These are phyloP conservation scores for Termitomyces sp. DNA, from an alignment of 768 basidiomycete species.

Conservation along the genomic window DNA sequence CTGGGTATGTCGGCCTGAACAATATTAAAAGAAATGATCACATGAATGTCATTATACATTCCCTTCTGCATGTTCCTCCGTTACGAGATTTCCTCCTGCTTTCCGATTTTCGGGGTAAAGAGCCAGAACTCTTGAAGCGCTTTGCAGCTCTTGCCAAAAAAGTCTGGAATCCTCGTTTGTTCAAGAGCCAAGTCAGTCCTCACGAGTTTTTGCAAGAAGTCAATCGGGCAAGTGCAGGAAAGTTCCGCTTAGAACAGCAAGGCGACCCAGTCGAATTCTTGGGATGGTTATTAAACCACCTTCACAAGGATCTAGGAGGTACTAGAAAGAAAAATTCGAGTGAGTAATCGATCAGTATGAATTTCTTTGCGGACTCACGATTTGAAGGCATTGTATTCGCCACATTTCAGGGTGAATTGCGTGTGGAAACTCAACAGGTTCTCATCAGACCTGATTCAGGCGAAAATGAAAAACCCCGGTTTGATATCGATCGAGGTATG, in stretches of 20 bases:
- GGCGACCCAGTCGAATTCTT: slow-evolving; percentile 97
- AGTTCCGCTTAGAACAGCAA: slow-evolving; percentile 90
- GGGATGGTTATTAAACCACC: slow-evolving; percentile 89
- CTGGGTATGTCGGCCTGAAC: slow-evolving; percentile 95
- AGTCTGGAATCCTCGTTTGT: slow-evolving; percentile 92
- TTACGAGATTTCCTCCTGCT: slow-evolving; percentile 86
- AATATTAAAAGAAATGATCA: slow-evolving; percentile 98
- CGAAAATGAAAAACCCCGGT: slow-evolving; percentile 78
- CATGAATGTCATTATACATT: slow-evolving; percentile 95
- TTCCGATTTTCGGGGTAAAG: slow-evolving; percentile 67
- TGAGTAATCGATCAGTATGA: slow-evolving; percentile 34
- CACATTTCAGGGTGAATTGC: slow-evolving; percentile 92
- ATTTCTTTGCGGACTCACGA: slow-evolving; percentile 17
- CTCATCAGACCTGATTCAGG: slow-evolving; percentile 76
- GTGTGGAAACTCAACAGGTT: slow-evolving; percentile 92
- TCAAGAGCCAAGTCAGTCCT: slow-evolving; percentile 98
- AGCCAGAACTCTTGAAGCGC: slow-evolving; percentile 84
- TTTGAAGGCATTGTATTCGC: slow-evolving; percentile 81
- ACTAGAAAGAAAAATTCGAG: slow-evolving; percentile 90
- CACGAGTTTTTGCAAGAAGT: slow-evolving; percentile 99
- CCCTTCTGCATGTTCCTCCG: slow-evolving; percentile 86
- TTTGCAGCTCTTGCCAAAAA: slow-evolving; percentile 88
- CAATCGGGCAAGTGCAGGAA: slow-evolving; percentile 80
- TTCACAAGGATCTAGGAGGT: slow-evolving; percentile 94
- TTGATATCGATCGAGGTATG: slow-evolving; percentile 92